Evolutionary conservation across 2,329 filamentous ascomycete species (phyloP).

Genomic region (Pseudogymnoascus pannorum): DNA sequence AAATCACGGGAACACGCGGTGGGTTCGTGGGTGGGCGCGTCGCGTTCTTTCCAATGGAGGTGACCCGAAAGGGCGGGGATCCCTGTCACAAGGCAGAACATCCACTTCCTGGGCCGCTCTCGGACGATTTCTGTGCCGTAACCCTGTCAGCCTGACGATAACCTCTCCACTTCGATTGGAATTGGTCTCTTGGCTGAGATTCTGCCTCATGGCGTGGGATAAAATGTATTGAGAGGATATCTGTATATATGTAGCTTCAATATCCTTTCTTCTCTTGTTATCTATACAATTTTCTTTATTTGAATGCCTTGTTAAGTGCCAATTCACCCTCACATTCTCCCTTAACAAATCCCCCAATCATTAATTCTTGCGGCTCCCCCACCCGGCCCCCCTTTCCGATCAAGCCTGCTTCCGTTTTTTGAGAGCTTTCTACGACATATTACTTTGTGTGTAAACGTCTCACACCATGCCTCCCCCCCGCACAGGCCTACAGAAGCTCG

Average conservation of each 20-base stretch:
- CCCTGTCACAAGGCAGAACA: not conserved
- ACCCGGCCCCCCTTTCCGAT: too few relatives aligned
- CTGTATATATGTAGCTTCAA: slow-evolving; percentile 6
- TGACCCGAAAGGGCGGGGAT: not conserved
- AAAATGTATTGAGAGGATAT: not conserved
- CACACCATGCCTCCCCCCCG: not conserved
- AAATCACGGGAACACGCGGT: not conserved
- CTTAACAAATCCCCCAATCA: not conserved
- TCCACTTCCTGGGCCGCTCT: slow-evolving; percentile 1
- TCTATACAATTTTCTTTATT: not conserved
- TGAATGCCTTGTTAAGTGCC: not conserved
- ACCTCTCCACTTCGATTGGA: not conserved
- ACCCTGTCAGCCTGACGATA: not conserved
- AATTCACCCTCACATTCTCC: not conserved
- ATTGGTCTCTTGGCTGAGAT: not conserved
- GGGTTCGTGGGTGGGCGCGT: not conserved
- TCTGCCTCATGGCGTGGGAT: not conserved
- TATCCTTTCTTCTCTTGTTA: not conserved
- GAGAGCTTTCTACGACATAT: not conserved
- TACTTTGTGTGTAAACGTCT: not conserved
- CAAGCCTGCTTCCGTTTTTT: not conserved
- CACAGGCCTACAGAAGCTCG: not conserved
- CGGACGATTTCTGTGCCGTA: not conserved
- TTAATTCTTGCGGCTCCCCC: not conserved
- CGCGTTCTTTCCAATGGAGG: not conserved